phyloP scores from a whole-genome alignment of 139 green algal genomes.

The Asterochloris sp. region DNA sequence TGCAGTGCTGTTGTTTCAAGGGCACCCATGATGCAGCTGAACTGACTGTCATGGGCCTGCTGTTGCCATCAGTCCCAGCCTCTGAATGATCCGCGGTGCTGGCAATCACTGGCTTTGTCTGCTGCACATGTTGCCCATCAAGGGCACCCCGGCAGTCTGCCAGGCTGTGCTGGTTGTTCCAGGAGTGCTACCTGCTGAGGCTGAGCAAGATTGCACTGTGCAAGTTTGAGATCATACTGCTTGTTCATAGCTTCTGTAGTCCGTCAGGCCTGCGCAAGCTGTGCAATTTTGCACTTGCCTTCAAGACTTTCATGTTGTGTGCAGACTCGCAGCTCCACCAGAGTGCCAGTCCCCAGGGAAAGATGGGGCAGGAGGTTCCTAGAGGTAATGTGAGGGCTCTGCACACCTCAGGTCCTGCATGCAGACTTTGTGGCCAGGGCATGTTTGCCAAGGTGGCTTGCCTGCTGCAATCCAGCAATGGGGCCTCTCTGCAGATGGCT shows the following conservation, averaged over 20 bases:
- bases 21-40: too few species aligned
- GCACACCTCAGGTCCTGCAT: not conserved
- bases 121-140: too few species aligned
- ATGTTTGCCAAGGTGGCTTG: not conserved
- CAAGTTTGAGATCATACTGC: not conserved
- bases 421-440: not conserved
- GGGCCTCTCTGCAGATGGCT: not conserved
- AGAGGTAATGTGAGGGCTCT: not conserved
- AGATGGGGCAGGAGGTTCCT: conserved; percentile 13
- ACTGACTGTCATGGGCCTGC: too few species aligned
- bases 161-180: not conserved
- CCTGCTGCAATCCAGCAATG: not conserved
- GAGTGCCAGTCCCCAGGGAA: conserved; percentile 5
- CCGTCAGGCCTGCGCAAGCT: not conserved
- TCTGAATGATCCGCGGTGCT: too few species aligned
- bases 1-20: too few species aligned
- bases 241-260: not conserved
- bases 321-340: conserved; percentile 27
- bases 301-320: not conserved
- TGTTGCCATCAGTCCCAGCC: too few species aligned
- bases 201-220: not conserved
- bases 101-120: too few species aligned
- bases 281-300: not conserved
- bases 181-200: not conserved
- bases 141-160: not conserved